A percentile compares a stretch with the other conserved stretches of the same genome.
Evolutionary conservation across 805 yeast species (phyloP).

Genomic region (Ogataea saltuana): DNA sequence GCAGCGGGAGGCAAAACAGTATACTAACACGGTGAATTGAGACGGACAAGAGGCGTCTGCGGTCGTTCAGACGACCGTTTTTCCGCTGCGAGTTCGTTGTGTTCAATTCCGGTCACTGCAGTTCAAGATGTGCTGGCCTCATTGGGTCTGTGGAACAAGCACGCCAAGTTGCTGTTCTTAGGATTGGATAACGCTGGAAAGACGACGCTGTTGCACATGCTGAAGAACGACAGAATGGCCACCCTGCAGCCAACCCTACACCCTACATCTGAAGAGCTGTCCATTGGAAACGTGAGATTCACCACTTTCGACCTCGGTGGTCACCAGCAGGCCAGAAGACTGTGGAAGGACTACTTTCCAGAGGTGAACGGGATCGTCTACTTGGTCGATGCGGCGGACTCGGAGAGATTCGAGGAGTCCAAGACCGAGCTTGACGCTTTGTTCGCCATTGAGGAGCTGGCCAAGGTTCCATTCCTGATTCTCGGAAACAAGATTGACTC

Average conservation of each 20-base stretch:
- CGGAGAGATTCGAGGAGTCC: conserved; percentile 92
- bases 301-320: conserved; percentile 99
- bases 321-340: conserved; percentile 97
- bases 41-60: too few relatives aligned
- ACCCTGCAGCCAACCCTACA: conserved; percentile 97
- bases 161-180: conserved; percentile 91
- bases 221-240: conserved; percentile 94
- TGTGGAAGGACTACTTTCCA: conserved; percentile 99
- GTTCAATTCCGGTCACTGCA: conserved; percentile 21
- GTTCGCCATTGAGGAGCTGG: conserved; percentile 88
- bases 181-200: conserved; percentile 99
- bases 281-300: conserved; percentile 94
- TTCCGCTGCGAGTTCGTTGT: too few relatives aligned
- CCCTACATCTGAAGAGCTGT: conserved; percentile 97
- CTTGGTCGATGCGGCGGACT: conserved; percentile 95
- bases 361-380: conserved; percentile 98
- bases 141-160: conserved; percentile 87
- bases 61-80: too few relatives aligned
- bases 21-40: conserved; percentile 13
- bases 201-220: conserved; percentile 83
- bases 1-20: too few relatives aligned
- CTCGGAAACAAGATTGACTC: conserved; percentile 97
- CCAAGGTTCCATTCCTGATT: conserved; percentile 85
- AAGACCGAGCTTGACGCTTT: conserved; percentile 92
- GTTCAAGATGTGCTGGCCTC: conserved; percentile 78